Conservation (phyloP, 2,329 filamentous ascomycete species). For the Pyrenochaeta sp. region DNA sequence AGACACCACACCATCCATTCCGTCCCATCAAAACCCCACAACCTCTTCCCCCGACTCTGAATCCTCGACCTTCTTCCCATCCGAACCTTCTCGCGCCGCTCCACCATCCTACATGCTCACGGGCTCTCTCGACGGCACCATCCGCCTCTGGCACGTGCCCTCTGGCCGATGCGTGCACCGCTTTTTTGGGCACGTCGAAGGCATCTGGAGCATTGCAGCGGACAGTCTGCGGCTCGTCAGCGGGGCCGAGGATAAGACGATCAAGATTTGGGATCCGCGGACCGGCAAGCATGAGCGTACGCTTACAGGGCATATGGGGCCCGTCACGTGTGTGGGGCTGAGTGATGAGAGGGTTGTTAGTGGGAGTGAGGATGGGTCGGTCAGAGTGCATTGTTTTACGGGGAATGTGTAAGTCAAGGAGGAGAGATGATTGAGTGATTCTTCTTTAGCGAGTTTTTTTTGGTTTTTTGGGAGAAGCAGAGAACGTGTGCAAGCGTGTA, state of each 20-base stretch:
- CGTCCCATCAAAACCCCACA: constrained; percentile 3
- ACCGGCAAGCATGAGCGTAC: constrained; percentile 92
- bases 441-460: not conserved
- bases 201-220: constrained; percentile 90
- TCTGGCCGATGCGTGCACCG: constrained; percentile 85
- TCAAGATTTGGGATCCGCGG: constrained; percentile 94
- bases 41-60: constrained; percentile 16
- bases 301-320: constrained; percentile 87
- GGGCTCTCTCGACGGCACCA: constrained; percentile 87
- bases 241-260: constrained; percentile 90
- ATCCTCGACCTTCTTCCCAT: constrained; percentile 61
- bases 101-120: constrained; percentile 93
- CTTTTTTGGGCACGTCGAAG: constrained; percentile 96
- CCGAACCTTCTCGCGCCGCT: constrained; percentile 68
- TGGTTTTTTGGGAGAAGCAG: not conserved
- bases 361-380: constrained; percentile 91
- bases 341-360: constrained; percentile 90
- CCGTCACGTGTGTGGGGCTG: constrained; percentile 90
- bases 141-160: constrained; percentile 89
- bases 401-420: not conserved
- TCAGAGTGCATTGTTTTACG: constrained; percentile 66
- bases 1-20: constrained; percentile 19
- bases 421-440: constrained; percentile 7
- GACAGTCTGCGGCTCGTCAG: constrained; percentile 88
- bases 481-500: too few relatives aligned